Percentiles rank a stretch among this genome's conserved stretches.
phyloP scores from a whole-genome alignment of 495 filamentous ascomycete genomes.

The Penicillium crystallinum region DNA sequence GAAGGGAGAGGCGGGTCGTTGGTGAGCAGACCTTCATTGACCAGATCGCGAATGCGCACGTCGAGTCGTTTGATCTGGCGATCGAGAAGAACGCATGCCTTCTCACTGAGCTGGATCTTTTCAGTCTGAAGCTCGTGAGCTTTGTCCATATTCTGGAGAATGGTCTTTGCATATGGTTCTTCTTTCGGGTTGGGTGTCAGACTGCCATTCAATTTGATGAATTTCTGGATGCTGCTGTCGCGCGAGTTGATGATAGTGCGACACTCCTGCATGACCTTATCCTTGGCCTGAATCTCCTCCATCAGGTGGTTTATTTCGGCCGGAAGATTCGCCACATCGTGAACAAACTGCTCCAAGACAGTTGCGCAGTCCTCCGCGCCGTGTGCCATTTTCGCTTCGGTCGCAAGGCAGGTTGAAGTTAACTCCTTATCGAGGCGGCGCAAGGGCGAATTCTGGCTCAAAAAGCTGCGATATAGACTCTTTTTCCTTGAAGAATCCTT shows the following conservation, averaged over 20 bases:
- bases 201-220: constrained; percentile 79
- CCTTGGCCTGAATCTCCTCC: constrained; percentile 91
- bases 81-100: constrained; percentile 72
- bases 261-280: constrained; percentile 70
- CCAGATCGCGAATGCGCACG: constrained; percentile 74
- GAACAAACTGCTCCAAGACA: constrained; percentile 89
- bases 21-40: constrained; percentile 72
- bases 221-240: constrained; percentile 83
- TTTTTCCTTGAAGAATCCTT: neutral
- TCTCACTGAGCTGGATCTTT: constrained; percentile 75
- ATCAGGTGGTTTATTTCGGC: constrained; percentile 88
- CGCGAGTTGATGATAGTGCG: constrained; percentile 66
- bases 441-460: neutral
- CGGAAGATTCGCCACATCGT: constrained; percentile 84
- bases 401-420: neutral
- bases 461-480: neutral
- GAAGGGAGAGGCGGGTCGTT: constrained; percentile 76
- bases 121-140: constrained; percentile 76
- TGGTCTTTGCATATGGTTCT: constrained; percentile 62
- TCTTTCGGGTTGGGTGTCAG: constrained; percentile 82
- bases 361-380: constrained; percentile 71
- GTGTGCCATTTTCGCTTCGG: constrained; percentile 29
- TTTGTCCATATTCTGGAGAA: constrained; percentile 64
- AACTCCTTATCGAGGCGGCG: neutral
- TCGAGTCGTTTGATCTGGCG: constrained; percentile 87